These are phyloP conservation scores for Aureobasidium sp. DNA, from an alignment of 2,329 filamentous ascomycete species.

Conservation along the genomic window DNA sequence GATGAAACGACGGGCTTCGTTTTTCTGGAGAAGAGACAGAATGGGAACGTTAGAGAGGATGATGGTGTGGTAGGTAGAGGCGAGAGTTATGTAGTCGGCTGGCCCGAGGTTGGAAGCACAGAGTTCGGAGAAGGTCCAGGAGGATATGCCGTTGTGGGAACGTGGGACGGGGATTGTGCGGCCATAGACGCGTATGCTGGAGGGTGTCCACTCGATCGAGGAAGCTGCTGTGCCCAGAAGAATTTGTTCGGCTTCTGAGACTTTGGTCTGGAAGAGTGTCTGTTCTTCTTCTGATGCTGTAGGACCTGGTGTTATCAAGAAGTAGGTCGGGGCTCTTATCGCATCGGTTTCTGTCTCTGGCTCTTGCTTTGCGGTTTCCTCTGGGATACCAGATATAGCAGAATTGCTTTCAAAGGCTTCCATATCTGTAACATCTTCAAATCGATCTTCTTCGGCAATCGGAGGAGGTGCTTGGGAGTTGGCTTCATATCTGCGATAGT, in stretches of 20 bases:
- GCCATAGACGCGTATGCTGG: slow-evolving; percentile 50
- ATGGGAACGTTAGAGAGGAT: slow-evolving; percentile 63
- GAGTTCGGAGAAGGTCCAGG: slow-evolving; percentile 61
- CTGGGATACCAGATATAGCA: neutral
- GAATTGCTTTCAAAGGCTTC: slow-evolving; percentile 4
- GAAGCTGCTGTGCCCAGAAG: neutral
- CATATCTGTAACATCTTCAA: slow-evolving; percentile 13
- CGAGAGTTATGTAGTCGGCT: slow-evolving; percentile 75
- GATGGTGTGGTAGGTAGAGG: slow-evolving; percentile 70
- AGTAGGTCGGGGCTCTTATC: slow-evolving; percentile 14
- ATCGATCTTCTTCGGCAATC: neutral
- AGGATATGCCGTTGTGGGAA: slow-evolving; percentile 35
- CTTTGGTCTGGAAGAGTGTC: neutral
- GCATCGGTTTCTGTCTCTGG: neutral
- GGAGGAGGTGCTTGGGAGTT: slow-evolving; percentile 20
- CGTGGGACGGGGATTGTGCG: slow-evolving; percentile 52
- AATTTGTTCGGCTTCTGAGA: slow-evolving; percentile 8
- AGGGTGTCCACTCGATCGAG: slow-evolving; percentile 35
- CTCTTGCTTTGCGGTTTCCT: neutral
- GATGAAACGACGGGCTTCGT: slow-evolving; percentile 72
- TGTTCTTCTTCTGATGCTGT: slow-evolving; percentile 8
- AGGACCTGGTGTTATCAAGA: slow-evolving; percentile 12
- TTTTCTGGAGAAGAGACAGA: slow-evolving; percentile 60
- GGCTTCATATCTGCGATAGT: slow-evolving; percentile 55
- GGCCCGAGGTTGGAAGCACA: slow-evolving; percentile 60